These are phyloP conservation scores for Crithidia expoeki DNA, from an alignment of 208 protist species.

Conservation along the genomic window DNA sequence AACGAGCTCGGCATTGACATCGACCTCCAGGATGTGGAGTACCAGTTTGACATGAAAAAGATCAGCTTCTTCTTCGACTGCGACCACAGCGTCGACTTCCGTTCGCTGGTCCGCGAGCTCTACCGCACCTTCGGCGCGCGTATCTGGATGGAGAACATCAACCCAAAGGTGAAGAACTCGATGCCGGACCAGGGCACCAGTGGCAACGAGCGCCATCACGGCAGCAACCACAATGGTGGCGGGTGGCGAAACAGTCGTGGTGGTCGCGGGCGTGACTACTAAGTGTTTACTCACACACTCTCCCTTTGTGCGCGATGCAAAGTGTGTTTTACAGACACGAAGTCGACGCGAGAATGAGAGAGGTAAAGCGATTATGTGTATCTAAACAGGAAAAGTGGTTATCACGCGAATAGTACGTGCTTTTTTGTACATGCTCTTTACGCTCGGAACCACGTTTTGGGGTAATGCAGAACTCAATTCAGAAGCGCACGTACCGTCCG, in stretches of 20 bases:
- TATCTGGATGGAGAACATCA: slow-evolving; percentile 94
- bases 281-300: too few relatives aligned
- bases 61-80: slow-evolving; percentile 93
- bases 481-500: too few relatives aligned
- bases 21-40: slow-evolving; percentile 83
- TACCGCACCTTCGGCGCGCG: slow-evolving; percentile 90
- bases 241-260: slow-evolving; percentile 36
- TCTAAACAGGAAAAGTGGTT: too few relatives aligned
- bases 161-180: slow-evolving; percentile 83
- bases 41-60: slow-evolving; percentile 95
- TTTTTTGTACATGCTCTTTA: too few relatives aligned
- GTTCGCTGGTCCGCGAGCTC: slow-evolving; percentile 84
- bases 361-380: too few relatives aligned
- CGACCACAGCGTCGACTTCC: slow-evolving; percentile 90
- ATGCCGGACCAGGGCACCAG: slow-evolving; percentile 53
- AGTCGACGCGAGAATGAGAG: too few relatives aligned
- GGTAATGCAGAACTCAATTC: too few relatives aligned
- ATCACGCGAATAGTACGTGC: too few relatives aligned
- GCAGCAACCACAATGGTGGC: slow-evolving; percentile 19
- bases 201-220: slow-evolving; percentile 37
- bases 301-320: neutral
- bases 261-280: slow-evolving; percentile 28
- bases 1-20: slow-evolving; percentile 85
- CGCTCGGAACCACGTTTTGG: too few relatives aligned
- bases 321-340: neutral